Percentiles rank a stretch among this genome's conserved stretches.
Evolutionary conservation across 768 basidiomycete genomes (phyloP).

Genomic region (Tylopilus subfusipes): DNA sequence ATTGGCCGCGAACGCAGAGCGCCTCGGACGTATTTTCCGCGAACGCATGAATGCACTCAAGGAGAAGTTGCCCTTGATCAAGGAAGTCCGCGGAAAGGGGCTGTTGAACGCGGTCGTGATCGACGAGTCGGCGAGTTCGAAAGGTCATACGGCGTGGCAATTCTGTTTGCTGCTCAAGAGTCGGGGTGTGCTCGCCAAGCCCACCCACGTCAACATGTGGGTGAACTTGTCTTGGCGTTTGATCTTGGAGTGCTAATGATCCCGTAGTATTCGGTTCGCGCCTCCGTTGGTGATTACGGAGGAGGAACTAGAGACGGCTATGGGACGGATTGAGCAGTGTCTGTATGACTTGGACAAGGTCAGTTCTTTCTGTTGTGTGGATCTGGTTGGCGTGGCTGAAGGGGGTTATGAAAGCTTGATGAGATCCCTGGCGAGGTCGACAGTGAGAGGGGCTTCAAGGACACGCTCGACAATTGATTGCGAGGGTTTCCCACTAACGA

Average conservation of each 20-base stretch:
- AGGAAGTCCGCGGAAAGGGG: conserved; percentile 80
- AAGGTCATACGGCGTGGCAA: conserved; percentile 91
- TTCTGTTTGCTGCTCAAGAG: conserved; percentile 90
- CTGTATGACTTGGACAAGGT: conserved; percentile 80
- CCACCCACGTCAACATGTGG: conserved; percentile 92
- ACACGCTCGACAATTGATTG: conserved; percentile 27
- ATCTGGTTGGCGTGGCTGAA: not conserved
- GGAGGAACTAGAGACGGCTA: conserved; percentile 70
- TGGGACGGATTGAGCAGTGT: conserved; percentile 72
- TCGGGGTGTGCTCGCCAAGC: conserved; percentile 90
- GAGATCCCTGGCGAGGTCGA: conserved; percentile 64
- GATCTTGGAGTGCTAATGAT: not conserved
- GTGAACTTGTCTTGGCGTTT: conserved; percentile 27
- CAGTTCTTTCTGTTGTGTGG: conserved; percentile 21
- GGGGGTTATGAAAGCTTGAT: conserved; percentile 36
- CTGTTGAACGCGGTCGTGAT: conserved; percentile 93
- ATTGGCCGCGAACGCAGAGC: conserved; percentile 74
- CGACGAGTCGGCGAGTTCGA: conserved; percentile 72
- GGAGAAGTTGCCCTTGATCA: conserved; percentile 61
- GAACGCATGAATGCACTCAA: conserved; percentile 48
- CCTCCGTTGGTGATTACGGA: conserved; percentile 95
- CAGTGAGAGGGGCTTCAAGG: conserved; percentile 56
- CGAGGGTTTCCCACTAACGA: not conserved
- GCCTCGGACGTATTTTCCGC: conserved; percentile 82
- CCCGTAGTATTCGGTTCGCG: conserved; percentile 89